Evolutionary conservation across 2,329 filamentous ascomycete genomes (phyloP).

Genomic region (Sporothrix curviconia): DNA sequence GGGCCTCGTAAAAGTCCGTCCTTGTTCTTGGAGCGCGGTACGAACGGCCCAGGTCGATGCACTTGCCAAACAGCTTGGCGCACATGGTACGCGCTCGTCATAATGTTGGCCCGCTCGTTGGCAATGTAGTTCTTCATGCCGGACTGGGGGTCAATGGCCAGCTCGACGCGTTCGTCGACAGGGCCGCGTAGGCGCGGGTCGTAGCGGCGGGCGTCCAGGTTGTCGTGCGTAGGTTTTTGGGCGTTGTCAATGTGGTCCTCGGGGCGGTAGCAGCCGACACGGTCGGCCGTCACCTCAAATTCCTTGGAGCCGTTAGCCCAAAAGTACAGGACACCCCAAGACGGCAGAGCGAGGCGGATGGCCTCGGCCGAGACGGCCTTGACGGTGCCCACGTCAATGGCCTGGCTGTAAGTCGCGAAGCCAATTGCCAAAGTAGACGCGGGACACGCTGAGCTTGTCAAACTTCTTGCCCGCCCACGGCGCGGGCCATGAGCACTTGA

Average conservation of each 20-base stretch:
- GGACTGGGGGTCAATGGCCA: conserved; percentile 67
- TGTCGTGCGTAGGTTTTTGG: conserved; percentile 83
- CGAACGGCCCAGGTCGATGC: conserved; percentile 71
- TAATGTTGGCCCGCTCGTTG: conserved; percentile 69
- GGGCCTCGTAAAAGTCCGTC: conserved; percentile 80
- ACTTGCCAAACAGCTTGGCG: conserved; percentile 64
- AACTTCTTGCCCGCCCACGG: conserved; percentile 71
- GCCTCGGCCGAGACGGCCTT: conserved; percentile 87
- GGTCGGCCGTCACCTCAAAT: conserved; percentile 74
- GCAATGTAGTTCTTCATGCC: conserved; percentile 94
- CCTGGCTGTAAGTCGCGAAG: conserved; percentile 87
- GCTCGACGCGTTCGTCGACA: conserved; percentile 69
- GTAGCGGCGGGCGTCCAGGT: conserved; percentile 75
- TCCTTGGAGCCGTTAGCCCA: conserved; percentile 77
- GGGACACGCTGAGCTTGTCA: conserved; percentile 76
- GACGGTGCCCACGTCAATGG: conserved; percentile 85
- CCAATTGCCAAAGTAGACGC: conserved; percentile 97
- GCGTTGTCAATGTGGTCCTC: conserved; percentile 78
- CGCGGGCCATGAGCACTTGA: conserved; percentile 56
- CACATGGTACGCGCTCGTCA: conserved; percentile 73
- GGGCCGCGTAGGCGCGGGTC: conserved; percentile 75
- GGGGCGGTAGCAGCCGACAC: conserved; percentile 73
- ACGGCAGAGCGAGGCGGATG: conserved; percentile 88
- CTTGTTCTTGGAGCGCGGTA: conserved; percentile 62
- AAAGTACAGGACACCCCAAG: conserved; percentile 82